Base-by-base conservation (phyloP, 805 yeast species). In the Wickerhamomyces chaumierensis region DNA sequence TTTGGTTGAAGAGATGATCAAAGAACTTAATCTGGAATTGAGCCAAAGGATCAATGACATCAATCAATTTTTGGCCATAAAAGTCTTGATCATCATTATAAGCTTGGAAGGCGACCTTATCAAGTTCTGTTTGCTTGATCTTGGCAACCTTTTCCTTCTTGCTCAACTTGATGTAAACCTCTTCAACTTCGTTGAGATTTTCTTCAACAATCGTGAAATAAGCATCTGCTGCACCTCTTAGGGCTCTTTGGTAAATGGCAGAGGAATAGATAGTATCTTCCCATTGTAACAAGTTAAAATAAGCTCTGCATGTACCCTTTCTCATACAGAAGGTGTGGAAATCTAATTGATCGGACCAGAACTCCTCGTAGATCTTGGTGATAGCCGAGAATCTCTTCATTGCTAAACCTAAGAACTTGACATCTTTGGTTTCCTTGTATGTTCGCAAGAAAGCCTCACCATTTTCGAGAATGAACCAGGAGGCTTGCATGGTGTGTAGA, bases 261-360 rank as follows among this genome's bases (percentile, higher is more conserved):
- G 81, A 75, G 8, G 74, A 55, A 55, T 68, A 87, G 35, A 92
- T 57, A 17, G 62, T 56, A 56, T 88, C 94, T 40, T 78, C 95
- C 97, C 97, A 92, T 36, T 66, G 58, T 37, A 88, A 48, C 73
- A 84, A 74, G 16, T 77, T 78, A 21, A 83, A 48, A 55, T 90
- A 92, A 8, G 90, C 79, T 46, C 94, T 72, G 19, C 90, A 79
- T 6, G 96, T 85, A 18, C 96, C 97, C 49, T 81, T 77, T 60
- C 96, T 75, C 69, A 84, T 74, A 55, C 94, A 82, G 57, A 85
- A 92, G 35, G 83, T 79, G 57, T 92, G 97, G 78, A 90, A 92
- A 57, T 92, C 99, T 46, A 81, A 70, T 63, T 92, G 96, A 55
- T 92, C 98, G 44, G 73, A 74, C 53, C 67, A 73, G 60, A 77